These are phyloP conservation scores for Sclerotinia nivalis DNA, from an alignment of 2,329 filamentous ascomycete species.

Conservation along the genomic window DNA sequence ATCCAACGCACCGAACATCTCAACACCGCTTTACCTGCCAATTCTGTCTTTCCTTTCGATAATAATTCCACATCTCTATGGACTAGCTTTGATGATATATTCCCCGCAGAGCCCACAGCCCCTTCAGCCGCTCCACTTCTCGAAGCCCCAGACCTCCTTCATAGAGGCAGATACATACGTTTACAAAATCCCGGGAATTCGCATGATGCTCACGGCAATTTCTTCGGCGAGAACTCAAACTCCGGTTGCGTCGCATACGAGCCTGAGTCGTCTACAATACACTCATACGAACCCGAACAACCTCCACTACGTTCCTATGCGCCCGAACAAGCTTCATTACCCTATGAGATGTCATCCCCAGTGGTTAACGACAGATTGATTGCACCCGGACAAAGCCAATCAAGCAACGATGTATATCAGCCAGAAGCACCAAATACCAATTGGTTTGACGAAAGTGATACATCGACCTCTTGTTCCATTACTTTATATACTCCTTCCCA, in stretches of 20 bases:
- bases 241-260: conserved; percentile 49
- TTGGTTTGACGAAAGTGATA: conserved; percentile 30
- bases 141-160: conserved; percentile 20
- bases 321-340: conserved; percentile 74
- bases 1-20: conserved; percentile 16
- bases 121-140: conserved; percentile 7
- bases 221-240: conserved; percentile 26
- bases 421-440: conserved; percentile 26
- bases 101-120: background rate
- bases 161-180: conserved; percentile 12
- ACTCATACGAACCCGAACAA: conserved; percentile 63
- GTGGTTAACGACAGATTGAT: background rate
- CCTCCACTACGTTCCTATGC: conserved; percentile 62
- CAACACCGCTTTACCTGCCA: conserved; percentile 13
- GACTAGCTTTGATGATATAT: background rate
- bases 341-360: conserved; percentile 30
- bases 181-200: conserved; percentile 34
- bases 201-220: conserved; percentile 28
- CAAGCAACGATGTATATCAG: conserved; percentile 35
- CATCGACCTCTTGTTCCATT: conserved; percentile 28
- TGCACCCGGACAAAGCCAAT: background rate
- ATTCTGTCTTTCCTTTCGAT: conserved; percentile 15
- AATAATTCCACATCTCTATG: conserved; percentile 3
- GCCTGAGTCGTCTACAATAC: conserved; percentile 57
- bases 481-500: conserved; percentile 27